phyloP scores from a whole-genome alignment of 2,329 filamentous ascomycete species.

The Xylaria sp. region DNA sequence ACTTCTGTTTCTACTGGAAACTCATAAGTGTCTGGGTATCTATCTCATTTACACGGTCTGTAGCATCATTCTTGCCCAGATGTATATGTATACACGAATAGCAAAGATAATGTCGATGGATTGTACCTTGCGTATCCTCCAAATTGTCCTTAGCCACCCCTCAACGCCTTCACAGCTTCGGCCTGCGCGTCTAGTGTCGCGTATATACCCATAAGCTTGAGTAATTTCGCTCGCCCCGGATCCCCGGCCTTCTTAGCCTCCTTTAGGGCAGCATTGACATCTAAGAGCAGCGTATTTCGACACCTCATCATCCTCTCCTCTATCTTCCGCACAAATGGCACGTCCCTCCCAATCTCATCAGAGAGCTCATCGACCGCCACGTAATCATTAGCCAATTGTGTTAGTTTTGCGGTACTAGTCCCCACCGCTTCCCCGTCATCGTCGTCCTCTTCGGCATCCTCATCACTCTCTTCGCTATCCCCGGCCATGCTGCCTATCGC shows the following conservation, averaged over 20 bases:
- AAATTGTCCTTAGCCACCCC: conserved; percentile 46
- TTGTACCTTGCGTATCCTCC: background rate
- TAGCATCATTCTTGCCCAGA: background rate
- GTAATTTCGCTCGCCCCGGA: conserved; percentile 56
- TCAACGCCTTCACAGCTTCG: conserved; percentile 63
- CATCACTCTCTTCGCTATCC: conserved; percentile 55
- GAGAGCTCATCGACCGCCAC: conserved; percentile 55
- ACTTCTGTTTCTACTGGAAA: background rate
- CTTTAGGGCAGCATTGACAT: conserved; percentile 61
- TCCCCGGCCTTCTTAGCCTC: conserved; percentile 56
- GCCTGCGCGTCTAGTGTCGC: conserved; percentile 61
- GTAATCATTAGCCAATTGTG: conserved; percentile 59
- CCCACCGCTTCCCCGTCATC: conserved; percentile 52
- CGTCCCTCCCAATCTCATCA: conserved; percentile 57
- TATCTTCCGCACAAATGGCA: conserved; percentile 62
- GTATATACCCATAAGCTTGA: conserved; percentile 66
- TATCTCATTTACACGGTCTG: conserved; percentile 9
- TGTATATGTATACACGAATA: background rate
- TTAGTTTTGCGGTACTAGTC: conserved; percentile 60
- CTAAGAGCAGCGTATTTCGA: conserved; percentile 66
- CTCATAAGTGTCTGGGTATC: conserved; percentile 21
- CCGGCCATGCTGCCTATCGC: conserved; percentile 59
- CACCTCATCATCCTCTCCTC: conserved; percentile 64
- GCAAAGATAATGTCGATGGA: background rate
- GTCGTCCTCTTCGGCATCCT: conserved; percentile 46